A percentile compares a stretch with the other conserved stretches of the same genome.
Conservation (phyloP, 2,329 filamentous ascomycete genomes). For the Geoglossum cookeanum region DNA sequence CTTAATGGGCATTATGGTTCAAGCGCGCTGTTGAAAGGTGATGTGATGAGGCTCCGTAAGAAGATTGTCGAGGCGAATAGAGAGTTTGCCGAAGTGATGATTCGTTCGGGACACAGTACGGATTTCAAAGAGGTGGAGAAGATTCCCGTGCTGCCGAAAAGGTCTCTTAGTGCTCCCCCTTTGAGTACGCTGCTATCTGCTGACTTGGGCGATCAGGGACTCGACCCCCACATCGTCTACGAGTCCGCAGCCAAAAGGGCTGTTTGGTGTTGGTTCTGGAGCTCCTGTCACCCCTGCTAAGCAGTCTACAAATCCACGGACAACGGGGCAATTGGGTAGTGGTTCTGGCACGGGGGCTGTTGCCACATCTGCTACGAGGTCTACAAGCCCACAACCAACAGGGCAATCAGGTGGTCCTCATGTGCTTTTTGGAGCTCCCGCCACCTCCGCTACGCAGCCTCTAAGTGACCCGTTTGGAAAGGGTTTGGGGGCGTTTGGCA, state of each 20-base stretch:
- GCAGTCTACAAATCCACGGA: neutral
- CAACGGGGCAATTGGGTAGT: too few relatives aligned
- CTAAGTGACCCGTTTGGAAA: too few relatives aligned
- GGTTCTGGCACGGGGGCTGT: too few relatives aligned
- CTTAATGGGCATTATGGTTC: conserved; percentile 12
- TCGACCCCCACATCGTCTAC: neutral
- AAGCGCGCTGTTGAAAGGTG: neutral
- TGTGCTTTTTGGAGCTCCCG: too few relatives aligned
- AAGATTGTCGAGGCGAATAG: neutral
- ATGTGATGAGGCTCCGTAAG: conserved; percentile 1
- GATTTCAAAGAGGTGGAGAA: neutral
- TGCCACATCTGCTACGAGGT: too few relatives aligned
- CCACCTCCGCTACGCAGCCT: too few relatives aligned
- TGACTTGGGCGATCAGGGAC: neutral
- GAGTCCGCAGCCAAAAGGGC: too few relatives aligned
- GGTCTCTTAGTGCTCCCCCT: neutral
- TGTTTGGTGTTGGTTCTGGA: neutral
- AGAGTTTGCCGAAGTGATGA: neutral
- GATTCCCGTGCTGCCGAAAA: neutral
- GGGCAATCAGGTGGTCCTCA: too few relatives aligned
- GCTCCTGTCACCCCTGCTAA: neutral
- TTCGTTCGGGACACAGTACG: neutral
- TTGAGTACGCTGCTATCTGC: conserved; percentile 7
- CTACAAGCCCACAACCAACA: too few relatives aligned
- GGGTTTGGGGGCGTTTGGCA: too few relatives aligned